Base-by-base conservation (phyloP, 495 filamentous ascomycete genomes). In the Talaromyces wortmannii region DNA sequence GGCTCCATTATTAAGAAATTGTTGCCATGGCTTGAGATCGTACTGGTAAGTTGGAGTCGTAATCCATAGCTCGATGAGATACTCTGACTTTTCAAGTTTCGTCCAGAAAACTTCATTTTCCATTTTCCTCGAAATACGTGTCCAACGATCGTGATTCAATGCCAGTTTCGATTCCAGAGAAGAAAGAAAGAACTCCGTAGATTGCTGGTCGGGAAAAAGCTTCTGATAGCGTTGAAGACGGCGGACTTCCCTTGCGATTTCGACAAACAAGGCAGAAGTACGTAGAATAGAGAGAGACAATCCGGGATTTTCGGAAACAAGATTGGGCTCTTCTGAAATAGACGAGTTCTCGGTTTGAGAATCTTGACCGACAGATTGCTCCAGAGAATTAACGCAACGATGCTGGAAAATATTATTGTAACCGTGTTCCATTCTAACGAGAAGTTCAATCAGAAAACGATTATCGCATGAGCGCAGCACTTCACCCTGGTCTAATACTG, bases 11-110 rank as follows among this genome's bases (percentile, higher is more conserved):
- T 49, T 17, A 15, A 56, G 31, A 31, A 56, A 56, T 31, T 56
- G 54, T 31, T 33, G 47, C 54, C 54, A 56, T 33, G 54, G 54
- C 48, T 56, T 56, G 33, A 56, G 54, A 17, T 56, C 32, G 32
- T 31, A 44, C 42, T 43, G 47, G 47, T 43, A 56, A 16, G 54
- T 56, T 2, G 54, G 54, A 44, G 29, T 31, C 47, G 23, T 45
- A 16, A 56, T 11, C 48, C 46, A 48, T 16, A 56, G 44, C 15
- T 45, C 45, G 33, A 56, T 44, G 1, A 50, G 30, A 17, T 51
- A 50, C 23, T 56, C 54, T 3, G 46, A 36, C 23, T 56, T 50
- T 31, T 45, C 44, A 16, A 56, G 46, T 30, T 29, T 43, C 7
- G 16, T 17, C 54, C 54, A 56, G 33, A 31, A 56, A 15, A 8